Evolutionary conservation across 129 eudicot species (phyloP).

Genomic region (Escallonia rubra): DNA sequence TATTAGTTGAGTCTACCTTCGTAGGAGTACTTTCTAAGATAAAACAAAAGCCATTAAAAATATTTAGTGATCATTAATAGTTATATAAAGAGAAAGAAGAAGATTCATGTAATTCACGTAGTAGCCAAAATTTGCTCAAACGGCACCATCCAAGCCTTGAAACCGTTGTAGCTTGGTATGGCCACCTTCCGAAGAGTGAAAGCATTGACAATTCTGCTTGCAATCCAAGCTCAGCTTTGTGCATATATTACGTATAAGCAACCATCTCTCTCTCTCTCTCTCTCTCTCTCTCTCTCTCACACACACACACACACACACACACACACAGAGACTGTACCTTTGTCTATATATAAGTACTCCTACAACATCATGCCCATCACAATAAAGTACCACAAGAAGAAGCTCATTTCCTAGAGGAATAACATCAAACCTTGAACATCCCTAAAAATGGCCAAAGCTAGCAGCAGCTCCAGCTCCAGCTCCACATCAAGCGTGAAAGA

Average conservation of each 20-base stretch:
- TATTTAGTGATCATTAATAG: no score
- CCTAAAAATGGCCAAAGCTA: constrained; percentile 6
- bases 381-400: background rate
- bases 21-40: no score
- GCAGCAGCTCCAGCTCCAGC: background rate
- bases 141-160: no score
- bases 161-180: background rate
- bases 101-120: no score
- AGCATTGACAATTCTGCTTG: background rate
- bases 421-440: background rate
- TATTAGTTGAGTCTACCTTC: no score
- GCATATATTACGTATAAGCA: constrained; percentile 6
- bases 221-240: background rate
- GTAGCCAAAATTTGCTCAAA: no score
- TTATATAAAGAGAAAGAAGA: no score
- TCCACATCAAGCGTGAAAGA: constrained; percentile 17
- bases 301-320: no score
- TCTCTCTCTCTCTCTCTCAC: no score
- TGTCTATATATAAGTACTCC: no score
- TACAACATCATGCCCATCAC: no score
- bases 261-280: constrained; percentile 1
- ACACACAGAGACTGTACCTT: background rate
- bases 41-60: no score
- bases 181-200: background rate
- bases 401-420: background rate